Evolutionary conservation across 345 rosid genomes (phyloP), one percentile per base, ranked within the genome.

Genomic region (Gossypium sturtianum): DNA sequence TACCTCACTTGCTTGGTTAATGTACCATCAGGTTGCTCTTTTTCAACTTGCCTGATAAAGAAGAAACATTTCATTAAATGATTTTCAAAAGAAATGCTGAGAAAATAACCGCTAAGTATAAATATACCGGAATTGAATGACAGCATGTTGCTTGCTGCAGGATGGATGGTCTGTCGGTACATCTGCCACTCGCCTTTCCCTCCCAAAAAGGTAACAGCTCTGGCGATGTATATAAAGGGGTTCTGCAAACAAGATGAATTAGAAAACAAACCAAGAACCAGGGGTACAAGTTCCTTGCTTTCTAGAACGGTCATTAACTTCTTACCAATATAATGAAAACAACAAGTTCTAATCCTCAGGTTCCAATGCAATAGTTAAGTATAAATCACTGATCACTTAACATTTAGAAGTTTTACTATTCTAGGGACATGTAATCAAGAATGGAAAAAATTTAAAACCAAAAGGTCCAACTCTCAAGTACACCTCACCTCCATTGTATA

Each of bases 71-170:
- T 67, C 75, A 48, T 82, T 19, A 79, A 27, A 84, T 45, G 68
- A 52, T 41, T 19, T 68, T 38, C 63, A 25, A 3, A 63, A 75
- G 27, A 64, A 64, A 63, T 61, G 17, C 3, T 48, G 25, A 52
- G 27, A 49, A 70, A 8, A 73, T 25, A 80, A 76, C 72, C 34
- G 60, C 53, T 4, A 23, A 72, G 73, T 76, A 56, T 53, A 80
- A 65, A 75, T 75, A 29, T 85, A 93, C 98, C 97, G 81, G 79
- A 83, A 95, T 74, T 93, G 98, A 77, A 95, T 86, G 74, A 95
- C 92, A 52, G 99, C 98, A 84, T 95, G 99, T 68, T 95, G 98
- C 82, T 95, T 95, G 98, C 99, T 95, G 83, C 97, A 93, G 57
- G 99, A 95, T 62, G 99, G 99, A 74, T 95, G 99, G 76, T 95